Base-by-base conservation (phyloP, 352 stramenopile species). In the Phytophthora palmivora region DNA sequence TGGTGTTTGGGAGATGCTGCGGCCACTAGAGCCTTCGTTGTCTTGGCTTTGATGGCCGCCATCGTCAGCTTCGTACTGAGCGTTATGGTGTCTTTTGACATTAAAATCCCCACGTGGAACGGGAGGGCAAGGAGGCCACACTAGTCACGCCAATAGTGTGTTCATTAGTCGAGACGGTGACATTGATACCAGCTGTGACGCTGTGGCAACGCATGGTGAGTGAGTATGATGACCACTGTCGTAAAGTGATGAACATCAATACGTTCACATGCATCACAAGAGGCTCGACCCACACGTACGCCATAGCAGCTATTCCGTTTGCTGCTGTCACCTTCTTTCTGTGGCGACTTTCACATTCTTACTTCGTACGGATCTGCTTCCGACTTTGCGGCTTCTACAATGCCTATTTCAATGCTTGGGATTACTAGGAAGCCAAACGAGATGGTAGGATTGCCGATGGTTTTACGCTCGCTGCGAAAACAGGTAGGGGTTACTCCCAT, bases 381-480 rank as follows among this genome's bases (percentile, higher is more conserved):
- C 26, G 12, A 18, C 1, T 12, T n/a, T 15, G 6, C n/a, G 21
- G 8, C n/a, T 6, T n/a, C 26, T 28, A n/a, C 30, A 24, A 39
- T 48, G 7, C 12, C 9, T 42, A 28, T 41, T 41, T 46, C 0
- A 41, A 24, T 63, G 48, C 26, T 58, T 19, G 15, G 39, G 44
- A 9, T 55, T 42, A 32, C n/a, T 66, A 87, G 80, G 58, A 79
- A 55, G 65, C 79, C 30, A 78, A 74, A 58, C 44, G 62, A 64
- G 60, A 46, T 24, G 51, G 76, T 37, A 48, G 34, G 18, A 88
- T 92, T 33, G 73, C 83, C 12, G 80, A 92, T 46, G 70, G 68
- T 4, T 94, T 94, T 59, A 89, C 84, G 1, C 70, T 94, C 6
- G 82, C 83, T 16, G 82, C 76, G 15, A 94, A 94, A 67, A 92